Percentiles rank a stretch among this genome's conserved stretches.
Conservation (phyloP, 2,329 filamentous ascomycete species). For the Magnaporthiopsis rhizophila region DNA sequence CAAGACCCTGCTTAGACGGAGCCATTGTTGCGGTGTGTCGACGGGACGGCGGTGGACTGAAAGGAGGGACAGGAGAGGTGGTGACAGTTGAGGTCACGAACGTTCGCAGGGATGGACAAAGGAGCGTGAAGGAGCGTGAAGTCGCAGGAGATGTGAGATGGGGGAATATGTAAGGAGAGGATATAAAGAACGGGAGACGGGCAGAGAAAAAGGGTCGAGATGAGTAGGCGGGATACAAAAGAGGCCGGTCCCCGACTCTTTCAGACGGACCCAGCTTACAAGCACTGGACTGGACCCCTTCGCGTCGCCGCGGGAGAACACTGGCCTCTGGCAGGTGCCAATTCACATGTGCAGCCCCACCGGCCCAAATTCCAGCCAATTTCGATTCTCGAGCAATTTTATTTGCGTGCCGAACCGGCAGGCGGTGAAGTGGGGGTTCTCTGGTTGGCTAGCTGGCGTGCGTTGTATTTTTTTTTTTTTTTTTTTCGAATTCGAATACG, state of each 20-base stretch:
- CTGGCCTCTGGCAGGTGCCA: background rate
- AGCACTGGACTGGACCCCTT: background rate
- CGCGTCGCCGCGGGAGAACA: background rate
- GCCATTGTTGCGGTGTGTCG: slow-evolving; percentile 5
- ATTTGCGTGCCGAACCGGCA: background rate
- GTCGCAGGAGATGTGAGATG: background rate
- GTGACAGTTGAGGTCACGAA: background rate
- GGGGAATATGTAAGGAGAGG: background rate
- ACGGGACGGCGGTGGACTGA: background rate
- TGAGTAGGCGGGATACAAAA: background rate
- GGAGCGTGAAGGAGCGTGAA: too few relatives aligned
- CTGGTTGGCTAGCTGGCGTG: background rate
- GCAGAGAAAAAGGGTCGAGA: background rate
- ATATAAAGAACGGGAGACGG: background rate
- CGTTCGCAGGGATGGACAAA: background rate
- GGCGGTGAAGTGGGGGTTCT: background rate
- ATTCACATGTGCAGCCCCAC: background rate
- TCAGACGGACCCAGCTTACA: background rate
- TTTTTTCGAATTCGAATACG: slow-evolving; percentile 13
- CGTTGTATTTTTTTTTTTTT: slow-evolving; percentile 3
- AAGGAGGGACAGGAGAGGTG: background rate
- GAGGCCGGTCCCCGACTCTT: background rate
- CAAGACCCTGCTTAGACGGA: slow-evolving; percentile 39
- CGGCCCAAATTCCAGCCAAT: background rate
- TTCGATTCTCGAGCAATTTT: background rate